Base-by-base conservation (phyloP, 2,329 filamentous ascomycete species). In the Cladophialophora chaetospira region DNA sequence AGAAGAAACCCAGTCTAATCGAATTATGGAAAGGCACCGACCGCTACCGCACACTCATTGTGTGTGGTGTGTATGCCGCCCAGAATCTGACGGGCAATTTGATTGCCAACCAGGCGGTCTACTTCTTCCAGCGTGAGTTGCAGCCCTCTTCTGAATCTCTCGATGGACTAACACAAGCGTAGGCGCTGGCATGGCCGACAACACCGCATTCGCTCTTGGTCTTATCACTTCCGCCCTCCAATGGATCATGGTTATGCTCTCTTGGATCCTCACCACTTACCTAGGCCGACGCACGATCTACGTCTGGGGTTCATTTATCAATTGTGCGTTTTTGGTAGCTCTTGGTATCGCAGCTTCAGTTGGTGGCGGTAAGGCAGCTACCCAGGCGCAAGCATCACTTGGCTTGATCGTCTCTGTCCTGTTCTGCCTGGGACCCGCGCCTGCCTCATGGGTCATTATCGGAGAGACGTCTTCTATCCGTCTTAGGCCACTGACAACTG, bases 381-480 rank as follows among this genome's bases (percentile, higher is more conserved):
- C 69, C 48, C 72, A 79, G 28, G 84, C 84, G 2, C 82, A 85
- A 69, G 85, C 85, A 6, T 82, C 79, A 5, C 73, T 88, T 21
- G 85, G 84, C 61, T 73, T 88, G 50, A 84, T 87, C 63, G 76
- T 88, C 66, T 87, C 85, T 25, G 81, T 88, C 54, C 71, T 86
- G 28, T 88, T 86, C 73, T 81, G 79, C 38, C 70, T 85, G 13
- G 83, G 82, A 63, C 83, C 82, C 23, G 85, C 82, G 1, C 85
- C 85, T 44, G 81, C 82, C 36, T 86, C 84, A 8, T 88, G 81
- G 79, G 81, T 83, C 72, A 84, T 87, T 63, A 87, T 88, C 44
- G 83, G 81, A 63, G 85, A 88, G 71, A 87, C 85, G 2, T 86
- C 85, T 0, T 74, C 85, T 48, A 79, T 87, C 53, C 84, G 85